These are phyloP conservation scores for Plasmodium coatneyi DNA, from an alignment of 169 alveolate species.

Conservation along the genomic window DNA sequence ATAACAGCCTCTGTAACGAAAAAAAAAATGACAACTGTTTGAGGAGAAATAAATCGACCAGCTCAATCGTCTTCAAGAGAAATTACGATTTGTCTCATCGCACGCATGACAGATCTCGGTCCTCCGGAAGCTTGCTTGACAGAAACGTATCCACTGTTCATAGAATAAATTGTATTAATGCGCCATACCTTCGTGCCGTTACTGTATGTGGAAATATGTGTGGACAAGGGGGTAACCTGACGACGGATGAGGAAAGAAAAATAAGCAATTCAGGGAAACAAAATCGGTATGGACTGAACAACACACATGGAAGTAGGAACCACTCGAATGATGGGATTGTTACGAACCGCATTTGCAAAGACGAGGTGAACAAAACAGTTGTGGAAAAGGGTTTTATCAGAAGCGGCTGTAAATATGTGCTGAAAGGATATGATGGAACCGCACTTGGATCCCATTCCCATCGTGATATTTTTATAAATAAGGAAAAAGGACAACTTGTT, in stretches of 20 bases:
- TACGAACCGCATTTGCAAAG: neutral
- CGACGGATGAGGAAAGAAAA: neutral
- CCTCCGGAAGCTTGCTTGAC: neutral
- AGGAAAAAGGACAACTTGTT: neutral
- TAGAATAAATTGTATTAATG: neutral
- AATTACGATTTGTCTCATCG: neutral
- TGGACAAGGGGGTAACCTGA: neutral
- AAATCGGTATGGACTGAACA: neutral
- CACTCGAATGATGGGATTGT: neutral
- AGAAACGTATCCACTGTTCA: neutral
- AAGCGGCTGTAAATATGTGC: slow-evolving; percentile 24
- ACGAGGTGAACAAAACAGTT: neutral
- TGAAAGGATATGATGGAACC: slow-evolving; percentile 4
- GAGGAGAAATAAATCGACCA: slow-evolving; percentile 34
- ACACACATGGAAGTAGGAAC: neutral
- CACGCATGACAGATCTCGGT: neutral
- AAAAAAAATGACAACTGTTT: slow-evolving; percentile 14
- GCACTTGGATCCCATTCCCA: neutral
- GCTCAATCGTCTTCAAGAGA: neutral
- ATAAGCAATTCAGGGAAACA: neutral
- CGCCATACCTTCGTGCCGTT: neutral
- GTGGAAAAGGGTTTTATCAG: slow-evolving; percentile 29
- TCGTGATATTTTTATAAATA: neutral
- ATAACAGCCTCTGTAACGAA: slow-evolving; percentile 56
- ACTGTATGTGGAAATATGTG: neutral